Evolutionary conservation across 345 rosid genomes (phyloP).

Genomic region (Leavenworthia alabamica): DNA sequence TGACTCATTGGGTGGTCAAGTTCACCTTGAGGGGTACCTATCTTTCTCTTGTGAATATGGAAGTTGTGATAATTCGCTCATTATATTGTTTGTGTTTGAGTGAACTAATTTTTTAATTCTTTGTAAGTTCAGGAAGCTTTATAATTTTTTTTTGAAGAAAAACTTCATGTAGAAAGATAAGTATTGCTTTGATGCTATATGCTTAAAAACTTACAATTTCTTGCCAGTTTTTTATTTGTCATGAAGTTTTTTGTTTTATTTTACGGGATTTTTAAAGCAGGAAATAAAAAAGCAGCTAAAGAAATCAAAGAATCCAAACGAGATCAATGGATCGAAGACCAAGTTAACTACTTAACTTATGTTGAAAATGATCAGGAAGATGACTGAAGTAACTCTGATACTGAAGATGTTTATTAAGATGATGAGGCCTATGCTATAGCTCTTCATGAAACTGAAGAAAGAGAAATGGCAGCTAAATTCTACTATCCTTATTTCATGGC

Average conservation of each 20-base stretch:
- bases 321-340: conserved; percentile 33
- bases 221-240: neutral
- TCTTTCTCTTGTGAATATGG: neutral
- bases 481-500: too few species aligned
- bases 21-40: conserved; percentile 61
- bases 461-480: too few species aligned
- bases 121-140: conserved; percentile 70
- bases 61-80: neutral
- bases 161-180: conserved; percentile 46
- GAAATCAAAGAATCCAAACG: conserved; percentile 37
- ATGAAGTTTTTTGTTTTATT: neutral
- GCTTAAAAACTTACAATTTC: neutral
- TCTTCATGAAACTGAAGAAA: too few species aligned
- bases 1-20: conserved; percentile 50
- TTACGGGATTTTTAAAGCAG: conserved; percentile 21
- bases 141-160: conserved; percentile 51
- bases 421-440: too few species aligned
- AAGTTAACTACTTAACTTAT: conserved; percentile 35
- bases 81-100: conserved; percentile 3
- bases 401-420: too few species aligned
- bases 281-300: conserved; percentile 41
- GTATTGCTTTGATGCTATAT: conserved; percentile 12
- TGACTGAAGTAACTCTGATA: too few species aligned
- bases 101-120: neutral
- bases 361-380: conserved; percentile 58